Base-by-base conservation (phyloP, 345 rosid genomes). In the Chamaenerion angustifolium region DNA sequence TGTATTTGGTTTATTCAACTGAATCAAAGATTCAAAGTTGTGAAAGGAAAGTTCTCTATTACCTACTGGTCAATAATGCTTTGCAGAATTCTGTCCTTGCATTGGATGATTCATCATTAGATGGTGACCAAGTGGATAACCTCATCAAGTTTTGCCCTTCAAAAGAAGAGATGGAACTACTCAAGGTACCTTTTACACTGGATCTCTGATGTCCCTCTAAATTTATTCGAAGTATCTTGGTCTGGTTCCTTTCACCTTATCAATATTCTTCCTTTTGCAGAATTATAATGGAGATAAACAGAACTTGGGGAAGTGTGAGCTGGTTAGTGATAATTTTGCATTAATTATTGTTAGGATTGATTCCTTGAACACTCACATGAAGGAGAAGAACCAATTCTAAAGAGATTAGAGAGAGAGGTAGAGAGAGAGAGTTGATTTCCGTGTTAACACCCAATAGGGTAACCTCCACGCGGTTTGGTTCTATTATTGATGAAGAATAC, bases 231-330 rank as follows among this genome's bases (percentile, higher is more conserved):
- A 44, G 2, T 27, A 45, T 54, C 12, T 43, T 21, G 10, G 46
- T 40, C 11, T 35, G 10, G 47, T 31, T 31, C 37, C 37, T 31
- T 31, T 31, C 37, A 21, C 37, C 37, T 31, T 31, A 45, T 44
- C 13, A 56, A 54, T 53, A 52, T 16, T 21, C 16, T 68, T 49
- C 18, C 11, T 67, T 21, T 52, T 68, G 49, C 64, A 85, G 97
- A 83, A 85, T 40, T 83, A 85, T 65, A 81, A 51, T 40, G 94
- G 95, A 63, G 97, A 89, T 46, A 79, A 68, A 64, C 83, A 81
- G 11, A 85, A 81, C 68, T 72, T 89, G 49, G 95, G 97, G 61
- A 89, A 74, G 73, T 89, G 97, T 54, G 97, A 89, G 66, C 80
- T 68, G 85, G 97, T 89, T 40, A 16, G 25, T 31, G 14, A 25